Conservation (phyloP, 768 basidiomycete species). For the Agrocybe pediades region DNA sequence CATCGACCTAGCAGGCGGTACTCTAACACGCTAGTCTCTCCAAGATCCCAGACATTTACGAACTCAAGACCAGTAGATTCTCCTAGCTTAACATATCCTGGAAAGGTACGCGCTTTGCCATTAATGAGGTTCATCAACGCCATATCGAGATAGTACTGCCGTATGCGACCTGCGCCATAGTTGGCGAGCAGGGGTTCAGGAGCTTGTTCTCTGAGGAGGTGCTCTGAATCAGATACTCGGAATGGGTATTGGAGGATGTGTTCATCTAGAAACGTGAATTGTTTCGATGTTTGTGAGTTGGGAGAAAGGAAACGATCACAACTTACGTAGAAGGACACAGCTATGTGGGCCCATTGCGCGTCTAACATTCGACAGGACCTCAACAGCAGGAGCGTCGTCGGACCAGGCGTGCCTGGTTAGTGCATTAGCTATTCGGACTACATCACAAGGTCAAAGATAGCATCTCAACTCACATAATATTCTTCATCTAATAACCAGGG, state of each 20-base stretch:
- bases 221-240: conserved; percentile 6
- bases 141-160: conserved; percentile 45
- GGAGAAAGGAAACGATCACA: not conserved
- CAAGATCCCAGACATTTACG: conserved; percentile 9
- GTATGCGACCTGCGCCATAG: conserved; percentile 42
- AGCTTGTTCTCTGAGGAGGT: conserved; percentile 21
- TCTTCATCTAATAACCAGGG: conserved; percentile 27
- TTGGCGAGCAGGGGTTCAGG: conserved; percentile 50
- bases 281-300: not conserved
- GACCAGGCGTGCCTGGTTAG: conserved; percentile 52
- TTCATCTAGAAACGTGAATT: conserved; percentile 28
- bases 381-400: conserved; percentile 30
- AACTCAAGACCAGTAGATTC: conserved; percentile 6
- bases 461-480: conserved; percentile 31
- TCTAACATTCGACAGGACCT: conserved; percentile 36
- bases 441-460: not conserved
- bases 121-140: conserved; percentile 47
- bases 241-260: conserved; percentile 33
- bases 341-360: conserved; percentile 35
- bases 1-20: not conserved
- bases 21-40: conserved; percentile 12
- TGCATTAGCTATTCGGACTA: too few species aligned
- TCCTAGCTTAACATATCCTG: conserved; percentile 38
- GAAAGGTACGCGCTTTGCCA: conserved; percentile 41
- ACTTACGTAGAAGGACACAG: conserved; percentile 39